Percentiles rank a stretch among this genome's conserved stretches.
Conservation (phyloP, 176 grass and related monocot genomes). For the Elymus sibiricus region DNA sequence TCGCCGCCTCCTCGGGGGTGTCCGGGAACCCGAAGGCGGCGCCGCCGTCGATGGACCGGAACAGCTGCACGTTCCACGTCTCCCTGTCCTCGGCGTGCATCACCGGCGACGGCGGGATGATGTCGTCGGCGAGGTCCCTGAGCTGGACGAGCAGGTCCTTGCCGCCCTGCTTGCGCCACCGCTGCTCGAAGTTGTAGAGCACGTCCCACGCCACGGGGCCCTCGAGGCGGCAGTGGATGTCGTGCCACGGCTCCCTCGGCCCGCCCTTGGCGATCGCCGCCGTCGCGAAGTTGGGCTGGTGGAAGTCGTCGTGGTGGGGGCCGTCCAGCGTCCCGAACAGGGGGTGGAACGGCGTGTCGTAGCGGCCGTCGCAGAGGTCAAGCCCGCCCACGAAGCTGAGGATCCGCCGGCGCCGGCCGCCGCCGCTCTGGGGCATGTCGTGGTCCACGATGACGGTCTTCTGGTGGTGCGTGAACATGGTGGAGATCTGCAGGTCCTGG, state of each 20-base stretch:
- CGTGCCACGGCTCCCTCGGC: constrained; percentile 72
- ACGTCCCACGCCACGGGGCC: constrained; percentile 79
- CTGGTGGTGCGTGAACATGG: constrained; percentile 76
- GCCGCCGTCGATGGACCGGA: constrained; percentile 82
- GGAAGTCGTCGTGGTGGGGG: constrained; percentile 55
- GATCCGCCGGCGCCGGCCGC: background rate
- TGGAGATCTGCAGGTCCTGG: constrained; percentile 61
- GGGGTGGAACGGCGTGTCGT: constrained; percentile 52
- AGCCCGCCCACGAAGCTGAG: constrained; percentile 64
- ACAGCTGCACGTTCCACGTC: constrained; percentile 80
- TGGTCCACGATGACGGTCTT: constrained; percentile 62
- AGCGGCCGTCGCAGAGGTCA: constrained; percentile 62
- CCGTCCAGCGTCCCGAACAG: constrained; percentile 52
- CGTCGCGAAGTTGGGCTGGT: constrained; percentile 63
- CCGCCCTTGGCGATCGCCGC: constrained; percentile 43
- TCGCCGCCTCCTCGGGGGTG: constrained; percentile 54
- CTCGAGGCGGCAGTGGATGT: constrained; percentile 62
- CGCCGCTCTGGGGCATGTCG: constrained; percentile 33
- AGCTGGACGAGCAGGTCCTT: constrained; percentile 59
- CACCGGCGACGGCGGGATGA: constrained; percentile 55
- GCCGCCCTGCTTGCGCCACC: constrained; percentile 67
- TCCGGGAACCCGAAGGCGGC: constrained; percentile 78
- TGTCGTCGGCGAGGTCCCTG: constrained; percentile 35
- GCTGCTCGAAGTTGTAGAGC: constrained; percentile 91
- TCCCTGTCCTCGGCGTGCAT: constrained; percentile 46